Base-by-base conservation (phyloP, 495 filamentous ascomycete species). In the Aspergillus campestris region DNA sequence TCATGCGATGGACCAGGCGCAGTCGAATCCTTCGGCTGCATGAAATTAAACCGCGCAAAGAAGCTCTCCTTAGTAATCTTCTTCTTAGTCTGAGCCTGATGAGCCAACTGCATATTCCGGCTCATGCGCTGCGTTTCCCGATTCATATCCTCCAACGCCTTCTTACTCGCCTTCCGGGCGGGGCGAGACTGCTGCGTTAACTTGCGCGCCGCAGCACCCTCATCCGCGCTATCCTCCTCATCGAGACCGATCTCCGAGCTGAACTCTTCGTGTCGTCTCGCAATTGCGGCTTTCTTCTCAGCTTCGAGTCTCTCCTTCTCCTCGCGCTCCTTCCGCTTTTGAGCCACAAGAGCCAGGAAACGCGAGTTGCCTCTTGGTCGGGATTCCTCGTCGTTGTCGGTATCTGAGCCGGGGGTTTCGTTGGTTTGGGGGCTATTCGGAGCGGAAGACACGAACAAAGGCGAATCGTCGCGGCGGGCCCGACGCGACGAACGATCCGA, bases 91-190 rank as follows among this genome's bases (percentile, higher is more conserved):
- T 79, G 83, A 6, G 86, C 83, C 57, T 96, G 80, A 59, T 97
- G 89, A n/a, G 84, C 78, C 15, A 99, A 70, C 57, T 96, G 92
- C 76, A 92, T 82, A 51, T 85, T 92, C 47, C 92, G 78, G 50
- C 76, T 82, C 72, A 99, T 76, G 15, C 94, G 82, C 63, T 96
- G 90, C 1, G 91, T 95, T 64, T 97, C 92, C 35, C 86, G 74
- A 45, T 79, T 79, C 82, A 97, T 95, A 57, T 97, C 91, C 63
- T 95, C 86, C n/a, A 95, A 45, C 0, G 94, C 92, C 69, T 91
- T 95, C 69, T 94, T 97, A 67, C 90, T 88, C 4, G 92, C 92
- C 55, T 89, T 95, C 1, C 92, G 79, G 4, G 84, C 69, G 5
- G 88, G 84, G 6, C 81, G 79, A 10, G 79, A 62, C 31, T 82